Evolutionary conservation across 73 alveolate species (phyloP), one percentile per base, ranked within the genome.

Genomic region (Paramecium tetraurelia): DNA sequence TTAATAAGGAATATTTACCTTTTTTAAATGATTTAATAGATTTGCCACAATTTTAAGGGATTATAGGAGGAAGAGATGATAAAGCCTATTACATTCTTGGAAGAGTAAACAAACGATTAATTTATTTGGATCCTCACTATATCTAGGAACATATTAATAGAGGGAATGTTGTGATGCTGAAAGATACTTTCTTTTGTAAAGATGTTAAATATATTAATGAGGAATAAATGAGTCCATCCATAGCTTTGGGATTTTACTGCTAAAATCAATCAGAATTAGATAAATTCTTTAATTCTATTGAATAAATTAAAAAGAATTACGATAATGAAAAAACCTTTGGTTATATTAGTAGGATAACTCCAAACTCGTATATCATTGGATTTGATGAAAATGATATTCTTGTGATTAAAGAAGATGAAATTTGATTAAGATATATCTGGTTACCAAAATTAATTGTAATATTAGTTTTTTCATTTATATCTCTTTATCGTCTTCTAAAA

Each of bases 121-220:
- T 80, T 44, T 80, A 44, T 35, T 80, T 80, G 46, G 90, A 80
- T 80, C 90, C 90, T 18, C 90, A 80, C 43, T 80, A 43, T 22
- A 46, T 48, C 5, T 80, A 80, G 21, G 90, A 80, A 7, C 63
- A 33, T 24, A 24, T 44, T 3, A 43, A n/a, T 16, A 43, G 46
- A 22, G 75, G 90, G 20, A 80, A 80, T 80, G 29, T 80, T 44
- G 27, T 80, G 5, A 24, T 22, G 16, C 20, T 31, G 0, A 40
- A 80, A 10, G 57, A 80, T 16, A 80, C 90, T 2, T 80, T 44
- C 90, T 80, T 80, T 41, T 27, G 48, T 22, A 80, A 80, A 43
- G 44, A 40, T 44, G 48, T 44, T 12, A 40, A 24, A 46, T 44
- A 22, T 72, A 80, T 80, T 3, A 46, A 41, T 80, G 75, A 40